Evolutionary conservation across 257 asterid genomes (phyloP).

Genomic region (Echites panduratus): DNA sequence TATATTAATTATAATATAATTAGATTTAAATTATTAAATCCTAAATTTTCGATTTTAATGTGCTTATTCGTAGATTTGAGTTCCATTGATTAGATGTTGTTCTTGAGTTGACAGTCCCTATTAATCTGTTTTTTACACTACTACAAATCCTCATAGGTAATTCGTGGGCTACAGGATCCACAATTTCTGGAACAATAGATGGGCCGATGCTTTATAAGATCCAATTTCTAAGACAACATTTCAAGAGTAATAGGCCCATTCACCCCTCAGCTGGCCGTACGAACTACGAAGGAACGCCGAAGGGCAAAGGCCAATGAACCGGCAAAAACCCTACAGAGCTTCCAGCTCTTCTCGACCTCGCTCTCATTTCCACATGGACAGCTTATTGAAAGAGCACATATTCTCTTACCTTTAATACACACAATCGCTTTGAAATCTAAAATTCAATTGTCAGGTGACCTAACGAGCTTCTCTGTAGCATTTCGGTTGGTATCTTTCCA

Average conservation of each 20-base stretch:
- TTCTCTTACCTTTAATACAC: not conserved
- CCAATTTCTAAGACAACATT: not conserved
- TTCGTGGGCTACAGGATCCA: no score
- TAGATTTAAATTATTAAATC: no score
- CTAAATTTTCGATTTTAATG: no score
- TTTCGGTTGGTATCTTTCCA: not conserved
- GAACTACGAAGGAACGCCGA: no score
- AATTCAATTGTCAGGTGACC: not conserved
- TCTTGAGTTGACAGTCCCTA: no score
- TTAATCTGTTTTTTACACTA: no score
- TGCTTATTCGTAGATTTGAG: no score
- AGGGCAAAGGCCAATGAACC: not conserved
- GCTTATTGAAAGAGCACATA: not conserved
- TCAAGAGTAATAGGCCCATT: not conserved
- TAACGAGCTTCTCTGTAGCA: not conserved
- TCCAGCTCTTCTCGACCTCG: not conserved
- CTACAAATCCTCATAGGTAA: no score
- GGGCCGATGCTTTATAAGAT: not conserved
- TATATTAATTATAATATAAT: no score
- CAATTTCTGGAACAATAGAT: no score
- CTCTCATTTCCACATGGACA: slow-evolving; percentile 6
- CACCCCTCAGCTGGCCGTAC: not conserved
- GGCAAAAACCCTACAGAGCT: not conserved
- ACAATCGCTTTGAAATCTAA: not conserved
- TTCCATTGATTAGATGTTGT: no score